Percentiles rank a stretch among this genome's conserved stretches.
These are phyloP conservation scores for Pulicaria dysenterica DNA, from an alignment of 129 eudicot species.

Conservation along the genomic window DNA sequence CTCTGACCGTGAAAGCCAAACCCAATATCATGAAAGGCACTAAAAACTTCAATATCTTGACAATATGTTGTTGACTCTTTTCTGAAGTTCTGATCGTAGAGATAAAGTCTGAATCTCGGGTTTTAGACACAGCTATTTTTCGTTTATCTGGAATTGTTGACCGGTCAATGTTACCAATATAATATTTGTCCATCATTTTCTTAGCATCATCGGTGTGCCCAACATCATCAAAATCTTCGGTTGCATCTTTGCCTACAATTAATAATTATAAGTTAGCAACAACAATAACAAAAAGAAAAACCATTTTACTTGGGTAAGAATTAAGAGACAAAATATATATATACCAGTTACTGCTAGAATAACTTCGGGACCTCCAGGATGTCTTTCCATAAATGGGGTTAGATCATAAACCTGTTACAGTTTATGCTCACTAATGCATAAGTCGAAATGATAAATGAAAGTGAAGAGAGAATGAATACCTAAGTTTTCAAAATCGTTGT, in stretches of 20 bases:
- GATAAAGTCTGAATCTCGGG: not conserved
- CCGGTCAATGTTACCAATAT: slow-evolving; percentile 61
- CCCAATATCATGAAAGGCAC: slow-evolving; percentile 30
- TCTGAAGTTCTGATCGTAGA: slow-evolving; percentile 7
- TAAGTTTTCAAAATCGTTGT: too few species aligned
- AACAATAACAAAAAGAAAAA: too few species aligned
- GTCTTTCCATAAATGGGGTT: slow-evolving; percentile 71
- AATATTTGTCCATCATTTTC: slow-evolving; percentile 57
- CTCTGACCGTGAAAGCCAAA: slow-evolving; percentile 22
- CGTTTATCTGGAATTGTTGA: slow-evolving; percentile 65
- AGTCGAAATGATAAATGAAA: not conserved
- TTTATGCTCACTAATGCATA: not conserved
- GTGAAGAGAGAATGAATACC: too few species aligned
- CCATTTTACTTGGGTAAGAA: not conserved
- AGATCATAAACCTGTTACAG: slow-evolving; percentile 67
- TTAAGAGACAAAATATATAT: slow-evolving; percentile 26
- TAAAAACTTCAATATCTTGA: slow-evolving; percentile 19
- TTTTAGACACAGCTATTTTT: slow-evolving; percentile 24
- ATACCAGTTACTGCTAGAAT: slow-evolving; percentile 65
- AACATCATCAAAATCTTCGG: slow-evolving; percentile 8
- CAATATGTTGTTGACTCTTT: not conserved
- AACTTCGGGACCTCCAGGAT: slow-evolving; percentile 85
- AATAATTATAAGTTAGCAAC: not conserved
- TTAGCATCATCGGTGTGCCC: slow-evolving; percentile 53
- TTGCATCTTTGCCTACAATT: slow-evolving; percentile 19